phyloP scores from a whole-genome alignment of 441 rosid species.

The Bruguiera hainesii region DNA sequence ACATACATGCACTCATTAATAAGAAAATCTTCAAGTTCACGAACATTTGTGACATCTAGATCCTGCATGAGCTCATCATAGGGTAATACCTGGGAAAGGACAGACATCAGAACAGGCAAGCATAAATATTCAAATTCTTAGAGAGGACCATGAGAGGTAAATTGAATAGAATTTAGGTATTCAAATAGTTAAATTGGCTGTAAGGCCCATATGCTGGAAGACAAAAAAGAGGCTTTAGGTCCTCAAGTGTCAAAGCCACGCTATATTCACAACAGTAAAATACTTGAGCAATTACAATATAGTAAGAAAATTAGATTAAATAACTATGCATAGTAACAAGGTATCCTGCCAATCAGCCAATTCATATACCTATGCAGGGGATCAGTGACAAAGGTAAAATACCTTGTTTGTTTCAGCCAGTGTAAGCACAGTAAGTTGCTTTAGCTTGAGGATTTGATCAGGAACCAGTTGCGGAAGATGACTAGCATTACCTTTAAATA shows the following conservation, averaged over 20 bases:
- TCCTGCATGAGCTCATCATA: slow-evolving; percentile 88
- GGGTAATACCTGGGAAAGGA: slow-evolving; percentile 59
- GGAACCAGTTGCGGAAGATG: slow-evolving; percentile 59
- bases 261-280: too few relatives aligned
- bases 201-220: too few relatives aligned
- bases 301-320: too few relatives aligned
- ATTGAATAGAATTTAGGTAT: neutral
- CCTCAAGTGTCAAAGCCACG: too few relatives aligned
- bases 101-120: slow-evolving; percentile 1
- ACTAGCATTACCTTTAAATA: slow-evolving; percentile 49
- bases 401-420: slow-evolving; percentile 93
- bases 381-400: neutral
- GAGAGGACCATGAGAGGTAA: neutral
- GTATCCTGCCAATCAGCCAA: too few relatives aligned
- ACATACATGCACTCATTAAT: slow-evolving; percentile 97
- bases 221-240: too few relatives aligned
- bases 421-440: slow-evolving; percentile 92
- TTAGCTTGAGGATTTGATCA: slow-evolving; percentile 85
- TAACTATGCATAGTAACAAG: too few relatives aligned
- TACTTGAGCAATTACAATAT: too few relatives aligned
- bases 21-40: slow-evolving; percentile 97
- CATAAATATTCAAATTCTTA: neutral
- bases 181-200: too few relatives aligned
- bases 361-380: neutral
- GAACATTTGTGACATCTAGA: slow-evolving; percentile 84